These are phyloP conservation scores for Debaryomyces psychrophilus DNA, from an alignment of 1,139 yeast genomes.

Conservation along the genomic window DNA sequence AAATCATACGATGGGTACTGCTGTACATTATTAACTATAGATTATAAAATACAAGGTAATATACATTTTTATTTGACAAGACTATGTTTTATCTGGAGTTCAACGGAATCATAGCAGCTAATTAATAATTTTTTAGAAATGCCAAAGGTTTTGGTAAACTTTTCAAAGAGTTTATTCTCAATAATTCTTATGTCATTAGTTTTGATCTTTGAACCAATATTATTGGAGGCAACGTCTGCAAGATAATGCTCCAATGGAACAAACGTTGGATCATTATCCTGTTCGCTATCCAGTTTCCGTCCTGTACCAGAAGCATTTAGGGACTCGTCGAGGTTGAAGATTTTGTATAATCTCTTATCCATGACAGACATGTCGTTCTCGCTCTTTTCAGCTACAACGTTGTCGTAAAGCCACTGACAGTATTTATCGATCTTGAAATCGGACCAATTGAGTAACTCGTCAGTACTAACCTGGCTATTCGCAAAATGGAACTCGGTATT, in stretches of 20 bases:
- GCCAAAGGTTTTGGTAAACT: constrained; percentile 12
- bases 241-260: not conserved
- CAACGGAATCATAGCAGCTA: constrained; percentile 12
- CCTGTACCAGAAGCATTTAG: not conserved
- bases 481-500: constrained; percentile 24
- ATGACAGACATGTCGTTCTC: constrained; percentile 29
- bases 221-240: constrained; percentile 1
- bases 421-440: constrained; percentile 41
- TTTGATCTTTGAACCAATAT: constrained; percentile 2
- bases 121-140: constrained; percentile 10
- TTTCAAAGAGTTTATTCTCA: constrained; percentile 13
- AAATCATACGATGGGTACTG: not conserved
- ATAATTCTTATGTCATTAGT: constrained; percentile 7
- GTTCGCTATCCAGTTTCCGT: constrained; percentile 9
- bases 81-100: constrained; percentile 11
- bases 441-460: constrained; percentile 42
- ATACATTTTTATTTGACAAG: constrained; percentile 6
- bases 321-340: constrained; percentile 30
- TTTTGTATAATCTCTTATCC: constrained; percentile 39
- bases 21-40: not conserved
- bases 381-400: constrained; percentile 31
- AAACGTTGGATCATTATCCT: constrained; percentile 8
- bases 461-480: constrained; percentile 12
- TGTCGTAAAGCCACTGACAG: constrained; percentile 44
- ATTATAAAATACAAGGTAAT: constrained; percentile 4